phyloP scores from a whole-genome alignment of 2,329 filamentous ascomycete species.

The Talaromyces sp. region DNA sequence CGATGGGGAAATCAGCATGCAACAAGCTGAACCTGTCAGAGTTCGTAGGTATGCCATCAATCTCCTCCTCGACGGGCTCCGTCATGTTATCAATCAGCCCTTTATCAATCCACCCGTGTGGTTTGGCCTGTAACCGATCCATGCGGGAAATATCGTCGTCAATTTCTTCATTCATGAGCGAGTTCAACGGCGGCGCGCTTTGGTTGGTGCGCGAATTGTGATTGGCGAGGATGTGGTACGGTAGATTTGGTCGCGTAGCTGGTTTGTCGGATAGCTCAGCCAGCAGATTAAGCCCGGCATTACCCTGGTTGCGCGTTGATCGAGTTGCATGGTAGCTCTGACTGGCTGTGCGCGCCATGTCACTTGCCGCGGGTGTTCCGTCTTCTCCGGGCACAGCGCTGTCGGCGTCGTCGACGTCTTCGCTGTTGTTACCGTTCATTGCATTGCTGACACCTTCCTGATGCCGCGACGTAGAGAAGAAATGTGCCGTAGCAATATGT shows the following conservation, averaged over 20 bases:
- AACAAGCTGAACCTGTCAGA: conserved; percentile 38
- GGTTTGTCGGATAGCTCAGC: conserved; percentile 54
- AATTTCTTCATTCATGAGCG: conserved; percentile 47
- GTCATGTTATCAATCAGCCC: conserved; percentile 40
- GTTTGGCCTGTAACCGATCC: conserved; percentile 38
- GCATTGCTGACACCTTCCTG: conserved; percentile 38
- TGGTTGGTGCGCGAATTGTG: conserved; percentile 45
- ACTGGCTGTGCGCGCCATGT: conserved; percentile 61
- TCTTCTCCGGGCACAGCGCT: conserved; percentile 42
- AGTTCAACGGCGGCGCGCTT: conserved; percentile 42
- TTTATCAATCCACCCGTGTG: conserved; percentile 41
- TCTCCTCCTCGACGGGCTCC: conserved; percentile 30
- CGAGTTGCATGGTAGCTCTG: conserved; percentile 56
- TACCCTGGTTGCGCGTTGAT: conserved; percentile 51
- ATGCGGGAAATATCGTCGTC: conserved; percentile 46
- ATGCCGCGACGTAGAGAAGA: conserved; percentile 56
- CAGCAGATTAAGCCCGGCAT: conserved; percentile 54
- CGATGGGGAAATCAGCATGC: conserved; percentile 45
- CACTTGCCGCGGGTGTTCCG: conserved; percentile 46
- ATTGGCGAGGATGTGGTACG: conserved; percentile 47
- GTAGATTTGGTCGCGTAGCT: conserved; percentile 44
- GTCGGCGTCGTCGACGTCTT: conserved; percentile 40
- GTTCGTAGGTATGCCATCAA: conserved; percentile 32
- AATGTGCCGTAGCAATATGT: conserved; percentile 56
- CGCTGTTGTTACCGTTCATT: conserved; percentile 40